A percentile compares a stretch with the other conserved stretches of the same genome.
Evolutionary conservation across 106 monocot species (phyloP).

Genomic region (Acorus gramineus): DNA sequence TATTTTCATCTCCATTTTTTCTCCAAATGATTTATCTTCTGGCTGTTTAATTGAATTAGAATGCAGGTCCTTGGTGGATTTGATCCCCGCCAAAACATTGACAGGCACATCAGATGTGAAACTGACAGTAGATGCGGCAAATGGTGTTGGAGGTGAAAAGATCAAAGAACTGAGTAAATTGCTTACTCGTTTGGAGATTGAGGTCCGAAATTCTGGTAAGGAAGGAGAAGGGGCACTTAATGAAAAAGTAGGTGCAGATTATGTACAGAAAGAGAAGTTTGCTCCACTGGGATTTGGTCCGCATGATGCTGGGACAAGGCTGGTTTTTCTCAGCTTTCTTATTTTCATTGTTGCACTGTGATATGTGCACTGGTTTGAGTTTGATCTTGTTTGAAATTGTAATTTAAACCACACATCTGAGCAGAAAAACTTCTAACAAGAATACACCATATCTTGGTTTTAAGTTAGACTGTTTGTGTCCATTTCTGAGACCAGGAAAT

Average conservation of each 20-base stretch:
- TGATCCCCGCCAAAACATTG: constrained; percentile 27
- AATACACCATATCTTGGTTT: no score
- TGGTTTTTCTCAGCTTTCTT: neutral
- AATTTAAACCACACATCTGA: no score
- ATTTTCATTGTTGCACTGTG: no score
- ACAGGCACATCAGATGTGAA: constrained; percentile 10
- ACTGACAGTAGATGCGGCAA: constrained; percentile 82
- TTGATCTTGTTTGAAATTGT: no score
- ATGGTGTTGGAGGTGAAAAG: constrained; percentile 87
- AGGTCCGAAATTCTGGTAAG: constrained; percentile 57
- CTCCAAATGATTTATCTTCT: no score
- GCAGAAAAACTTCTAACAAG: no score
- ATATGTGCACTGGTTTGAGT: no score
- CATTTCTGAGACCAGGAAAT: no score
- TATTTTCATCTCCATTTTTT: neutral
- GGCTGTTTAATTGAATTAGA: constrained; percentile 6
- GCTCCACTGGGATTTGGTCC: constrained; percentile 55
- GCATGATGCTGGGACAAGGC: constrained; percentile 67
- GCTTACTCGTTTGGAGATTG: constrained; percentile 42
- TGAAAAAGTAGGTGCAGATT: constrained; percentile 84
- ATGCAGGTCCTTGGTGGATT: constrained; percentile 48
- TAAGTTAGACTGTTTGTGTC: no score
- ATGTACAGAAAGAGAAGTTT: constrained; percentile 87
- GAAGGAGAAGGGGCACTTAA: constrained; percentile 76
- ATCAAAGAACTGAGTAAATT: constrained; percentile 51